A percentile compares a stretch with the other conserved stretches of the same genome.
phyloP scores from a whole-genome alignment of 2,329 filamentous ascomycete species.

The Tothia fuscella region DNA sequence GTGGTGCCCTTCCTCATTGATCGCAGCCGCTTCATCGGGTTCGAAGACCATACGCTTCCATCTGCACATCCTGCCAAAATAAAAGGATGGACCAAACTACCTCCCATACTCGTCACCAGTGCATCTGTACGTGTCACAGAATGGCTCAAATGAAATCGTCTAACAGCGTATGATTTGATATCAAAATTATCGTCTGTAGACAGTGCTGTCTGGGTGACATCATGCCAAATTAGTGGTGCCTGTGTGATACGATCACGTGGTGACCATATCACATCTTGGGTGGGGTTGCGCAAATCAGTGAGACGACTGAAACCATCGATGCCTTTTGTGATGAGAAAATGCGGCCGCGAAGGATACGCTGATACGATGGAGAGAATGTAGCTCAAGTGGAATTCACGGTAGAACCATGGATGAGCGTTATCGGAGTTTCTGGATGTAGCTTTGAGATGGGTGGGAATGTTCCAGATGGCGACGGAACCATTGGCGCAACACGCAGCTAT shows the following conservation, averaged over 20 bases:
- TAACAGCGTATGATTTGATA: conserved; percentile 35
- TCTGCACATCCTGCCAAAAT: conserved; percentile 40
- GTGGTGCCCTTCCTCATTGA: conserved; percentile 39
- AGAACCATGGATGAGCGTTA: conserved; percentile 29
- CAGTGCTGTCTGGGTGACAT: conserved; percentile 41
- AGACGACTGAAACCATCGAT: conserved; percentile 45
- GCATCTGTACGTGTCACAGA: conserved; percentile 25
- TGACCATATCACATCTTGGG: conserved; percentile 31
- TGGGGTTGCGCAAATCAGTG: conserved; percentile 39
- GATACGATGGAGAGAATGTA: conserved; percentile 37
- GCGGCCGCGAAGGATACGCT: conserved; percentile 42
- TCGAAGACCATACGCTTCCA: conserved; percentile 39
- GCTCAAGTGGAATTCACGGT: conserved; percentile 31
- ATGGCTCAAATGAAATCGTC: conserved; percentile 39
- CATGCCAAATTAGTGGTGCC: conserved; percentile 40
- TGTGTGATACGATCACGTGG: conserved; percentile 39
- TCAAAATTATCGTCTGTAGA: conserved; percentile 43
- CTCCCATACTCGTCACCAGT: conserved; percentile 30
- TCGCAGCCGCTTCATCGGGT: conserved; percentile 39
- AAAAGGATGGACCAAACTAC: conserved; percentile 43
- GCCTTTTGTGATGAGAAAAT: conserved; percentile 39
- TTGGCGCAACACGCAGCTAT: conserved; percentile 44
- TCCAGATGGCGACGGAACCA: conserved; percentile 45
- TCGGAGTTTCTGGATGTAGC: conserved; percentile 15
- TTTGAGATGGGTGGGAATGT: conserved; percentile 29